A percentile compares a stretch with the other conserved stretches of the same genome.
These are phyloP conservation scores for Coniochaeta pulveracea DNA, from an alignment of 2,329 filamentous ascomycete genomes.

Conservation along the genomic window DNA sequence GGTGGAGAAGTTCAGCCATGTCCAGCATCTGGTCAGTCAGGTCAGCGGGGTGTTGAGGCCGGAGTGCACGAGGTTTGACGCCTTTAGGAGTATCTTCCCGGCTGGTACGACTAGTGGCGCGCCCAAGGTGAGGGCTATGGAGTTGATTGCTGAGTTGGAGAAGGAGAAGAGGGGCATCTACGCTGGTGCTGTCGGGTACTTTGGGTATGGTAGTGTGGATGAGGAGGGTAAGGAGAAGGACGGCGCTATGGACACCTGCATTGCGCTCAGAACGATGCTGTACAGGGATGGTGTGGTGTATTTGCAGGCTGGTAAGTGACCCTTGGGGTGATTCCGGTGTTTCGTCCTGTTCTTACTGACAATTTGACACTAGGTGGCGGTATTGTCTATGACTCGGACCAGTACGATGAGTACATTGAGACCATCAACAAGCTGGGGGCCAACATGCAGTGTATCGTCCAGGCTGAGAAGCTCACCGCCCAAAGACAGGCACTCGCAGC, in stretches of 20 bases:
- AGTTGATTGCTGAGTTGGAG: conserved; percentile 90
- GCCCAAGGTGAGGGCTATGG: conserved; percentile 94
- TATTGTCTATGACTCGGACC: conserved; percentile 90
- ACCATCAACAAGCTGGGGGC: conserved; percentile 90
- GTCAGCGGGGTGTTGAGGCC: conserved; percentile 81
- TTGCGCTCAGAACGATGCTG: conserved; percentile 81
- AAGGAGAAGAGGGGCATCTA: conserved; percentile 91
- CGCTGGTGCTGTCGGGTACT: conserved; percentile 92
- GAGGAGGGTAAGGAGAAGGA: conserved; percentile 44
- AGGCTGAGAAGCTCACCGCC: conserved; percentile 55
- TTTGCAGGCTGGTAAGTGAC: conserved; percentile 59
- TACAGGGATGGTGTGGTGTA: conserved; percentile 87
- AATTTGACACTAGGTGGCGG: conserved; percentile 51
- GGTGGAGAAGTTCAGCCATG: conserved; percentile 88
- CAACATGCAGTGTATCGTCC: conserved; percentile 79
- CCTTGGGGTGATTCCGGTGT: no score
- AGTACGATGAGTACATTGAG: conserved; percentile 85
- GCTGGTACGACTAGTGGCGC: conserved; percentile 92
- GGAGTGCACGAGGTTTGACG: conserved; percentile 84
- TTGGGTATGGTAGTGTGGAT: conserved; percentile 68
- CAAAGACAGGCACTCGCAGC: no score
- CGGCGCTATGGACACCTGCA: conserved; percentile 84
- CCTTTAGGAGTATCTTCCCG: conserved; percentile 92
- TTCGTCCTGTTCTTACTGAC: no score
- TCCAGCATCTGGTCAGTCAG: conserved; percentile 93